These are phyloP conservation scores for Thozetella sp. DNA, from an alignment of 495 filamentous ascomycete species.

Conservation along the genomic window DNA sequence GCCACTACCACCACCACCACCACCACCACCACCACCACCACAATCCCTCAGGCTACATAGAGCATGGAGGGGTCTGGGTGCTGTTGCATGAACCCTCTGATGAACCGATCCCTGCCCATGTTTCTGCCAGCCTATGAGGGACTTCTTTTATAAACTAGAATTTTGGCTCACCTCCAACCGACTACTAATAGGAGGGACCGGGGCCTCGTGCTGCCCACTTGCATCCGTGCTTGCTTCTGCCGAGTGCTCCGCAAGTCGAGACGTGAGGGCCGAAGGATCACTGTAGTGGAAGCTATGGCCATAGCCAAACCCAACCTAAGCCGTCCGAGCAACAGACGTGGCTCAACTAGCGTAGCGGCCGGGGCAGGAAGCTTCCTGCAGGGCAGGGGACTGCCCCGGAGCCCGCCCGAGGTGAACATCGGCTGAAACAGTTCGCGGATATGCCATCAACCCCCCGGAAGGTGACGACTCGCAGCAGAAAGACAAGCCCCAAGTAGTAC, in stretches of 20 bases:
- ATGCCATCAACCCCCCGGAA: neutral
- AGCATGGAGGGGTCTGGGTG: neutral
- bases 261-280: neutral
- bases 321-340: neutral
- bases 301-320: neutral
- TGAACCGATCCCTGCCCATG: neutral
- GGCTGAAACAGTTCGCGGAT: neutral
- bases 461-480: no score
- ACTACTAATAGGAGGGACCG: no score
- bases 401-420: neutral
- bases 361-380: neutral
- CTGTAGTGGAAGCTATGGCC: neutral
- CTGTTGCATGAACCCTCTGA: constrained; percentile 2
- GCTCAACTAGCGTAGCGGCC: no score
- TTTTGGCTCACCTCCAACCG: no score
- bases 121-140: no score
- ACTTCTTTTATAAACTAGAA: no score
- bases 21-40: no score
- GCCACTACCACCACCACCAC: neutral
- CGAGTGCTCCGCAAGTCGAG: neutral
- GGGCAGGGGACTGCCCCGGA: neutral
- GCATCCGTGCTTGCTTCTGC: neutral
- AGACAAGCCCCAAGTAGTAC: no score
- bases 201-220: no score
- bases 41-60: neutral